Base-by-base conservation (phyloP, 805 yeast species). In the Candida arabinofermentans region DNA sequence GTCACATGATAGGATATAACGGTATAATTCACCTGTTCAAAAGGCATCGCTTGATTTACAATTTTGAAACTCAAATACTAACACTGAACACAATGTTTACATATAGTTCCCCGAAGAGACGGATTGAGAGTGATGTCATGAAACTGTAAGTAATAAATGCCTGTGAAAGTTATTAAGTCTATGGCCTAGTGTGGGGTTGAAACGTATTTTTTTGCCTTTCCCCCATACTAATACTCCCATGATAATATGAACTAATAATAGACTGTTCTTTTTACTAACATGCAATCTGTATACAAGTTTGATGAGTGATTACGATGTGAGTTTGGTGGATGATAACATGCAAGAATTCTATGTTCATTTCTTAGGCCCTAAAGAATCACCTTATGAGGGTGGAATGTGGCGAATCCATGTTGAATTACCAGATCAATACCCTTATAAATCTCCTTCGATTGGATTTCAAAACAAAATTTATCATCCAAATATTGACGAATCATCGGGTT, bases 51-150 rank as follows among this genome's bases (percentile, higher is more conserved):
- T n/a, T n/a, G n/a, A n/a, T n/a, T n/a, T n/a, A 3, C 8, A 16
- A 8, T 16, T 5, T 24, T 6, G 12, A 23, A 21, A 22, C 19
- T 17, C 12, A 3, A 16, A 10, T 23, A 16, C 22, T 5, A 18
- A n/a, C 17, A 24, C 23, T 18, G n/a, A n/a, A n/a, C n/a, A n/a
- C n/a, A n/a, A n/a, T n/a, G n/a, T n/a, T n/a, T n/a, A n/a, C n/a
- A 5, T 39, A 23, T 6, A 75, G 84, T 60, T 77, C 85, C 6
- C 83, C 85, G 26, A 82, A 79, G 54, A 73, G 88, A 59, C 74
- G 95, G 37, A 90, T 93, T 50, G 96, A 90, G 59, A 86, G 93
- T 23, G 99, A 91, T 63, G 97, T 91, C 36, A 89, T 87, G 96
- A 93, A 90, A 63, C 72, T 91, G 76, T 85, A 64, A 58, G 83